Percentiles rank a stretch among this genome's conserved stretches.
Conservation (phyloP, 805 yeast genomes). For the Starmerella vaccinii region DNA sequence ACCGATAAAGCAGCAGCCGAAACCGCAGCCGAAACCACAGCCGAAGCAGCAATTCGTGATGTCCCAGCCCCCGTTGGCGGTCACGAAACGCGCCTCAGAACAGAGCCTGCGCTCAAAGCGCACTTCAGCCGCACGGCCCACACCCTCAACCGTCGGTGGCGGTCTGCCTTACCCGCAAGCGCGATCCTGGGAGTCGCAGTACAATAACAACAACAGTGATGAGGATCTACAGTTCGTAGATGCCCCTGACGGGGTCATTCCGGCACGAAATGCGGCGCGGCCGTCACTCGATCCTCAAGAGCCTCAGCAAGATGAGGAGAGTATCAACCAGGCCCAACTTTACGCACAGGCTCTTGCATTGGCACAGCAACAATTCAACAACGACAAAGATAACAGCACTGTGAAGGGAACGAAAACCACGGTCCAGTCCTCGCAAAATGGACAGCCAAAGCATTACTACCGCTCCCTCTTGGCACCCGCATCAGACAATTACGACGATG, state of each 20-base stretch:
- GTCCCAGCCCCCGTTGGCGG: constrained; percentile 10
- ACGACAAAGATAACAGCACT: neutral
- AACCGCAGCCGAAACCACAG: constrained; percentile 1
- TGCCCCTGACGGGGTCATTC: constrained; percentile 10
- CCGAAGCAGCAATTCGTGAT: constrained; percentile 4
- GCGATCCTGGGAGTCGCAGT: constrained; percentile 11
- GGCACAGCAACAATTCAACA: constrained; percentile 4
- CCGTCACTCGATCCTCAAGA: neutral
- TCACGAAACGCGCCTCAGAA: constrained; percentile 16
- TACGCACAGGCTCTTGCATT: constrained; percentile 15
- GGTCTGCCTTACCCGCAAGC: constrained; percentile 10
- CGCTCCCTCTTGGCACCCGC: constrained; percentile 3
- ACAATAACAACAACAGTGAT: neutral
- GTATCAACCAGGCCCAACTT: constrained; percentile 3
- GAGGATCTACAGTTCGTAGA: constrained; percentile 6
- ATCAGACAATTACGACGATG: constrained; percentile 15
- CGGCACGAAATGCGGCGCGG: constrained; percentile 13
- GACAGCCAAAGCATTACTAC: neutral
- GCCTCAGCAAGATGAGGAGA: neutral
- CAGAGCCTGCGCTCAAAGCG: constrained; percentile 12
- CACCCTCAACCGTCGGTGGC: neutral
- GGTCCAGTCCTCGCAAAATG: neutral
- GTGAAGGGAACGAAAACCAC: neutral
- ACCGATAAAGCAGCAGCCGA: neutral
- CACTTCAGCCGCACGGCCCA: neutral